A percentile compares a stretch with the other conserved stretches of the same genome.
Conservation (phyloP, 1,139 yeast genomes). For the Debaryomyces fabryi region DNA sequence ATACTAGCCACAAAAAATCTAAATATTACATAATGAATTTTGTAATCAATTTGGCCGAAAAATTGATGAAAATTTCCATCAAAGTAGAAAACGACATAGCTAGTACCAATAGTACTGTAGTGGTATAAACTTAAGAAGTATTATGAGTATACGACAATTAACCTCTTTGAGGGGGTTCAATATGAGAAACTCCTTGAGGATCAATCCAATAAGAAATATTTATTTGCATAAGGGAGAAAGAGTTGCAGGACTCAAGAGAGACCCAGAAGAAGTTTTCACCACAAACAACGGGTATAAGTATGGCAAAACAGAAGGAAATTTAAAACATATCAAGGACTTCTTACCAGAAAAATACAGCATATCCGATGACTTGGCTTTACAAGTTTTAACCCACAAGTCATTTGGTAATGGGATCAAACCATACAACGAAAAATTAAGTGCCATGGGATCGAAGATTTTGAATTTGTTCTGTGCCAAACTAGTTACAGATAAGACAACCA, state of each 20-base stretch:
- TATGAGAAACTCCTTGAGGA: slow-evolving; percentile 3
- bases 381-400: slow-evolving; percentile 87
- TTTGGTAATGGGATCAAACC: slow-evolving; percentile 91
- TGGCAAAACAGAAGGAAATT: slow-evolving; percentile 53
- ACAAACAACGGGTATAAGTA: slow-evolving; percentile 63
- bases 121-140: neutral
- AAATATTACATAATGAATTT: neutral
- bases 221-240: slow-evolving; percentile 60
- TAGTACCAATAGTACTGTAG: neutral
- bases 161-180: slow-evolving; percentile 3
- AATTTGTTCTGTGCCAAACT: slow-evolving; percentile 60
- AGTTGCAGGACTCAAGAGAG: slow-evolving; percentile 74
- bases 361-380: slow-evolving; percentile 63
- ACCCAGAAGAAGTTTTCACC: slow-evolving; percentile 65
- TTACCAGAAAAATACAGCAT: slow-evolving; percentile 46
- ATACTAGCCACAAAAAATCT: slow-evolving; percentile 4
- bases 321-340: slow-evolving; percentile 50
- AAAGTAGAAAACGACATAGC: neutral
- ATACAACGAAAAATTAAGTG: slow-evolving; percentile 79
- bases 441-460: slow-evolving; percentile 75
- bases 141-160: slow-evolving; percentile 21
- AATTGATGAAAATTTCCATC: slow-evolving; percentile 7
- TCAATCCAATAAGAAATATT: slow-evolving; percentile 19
- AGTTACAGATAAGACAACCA: slow-evolving; percentile 40
- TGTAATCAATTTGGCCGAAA: slow-evolving; percentile 7